Evolutionary conservation across 768 basidiomycete species (phyloP).

Genomic region (Termitomyces eurrhizus): DNA sequence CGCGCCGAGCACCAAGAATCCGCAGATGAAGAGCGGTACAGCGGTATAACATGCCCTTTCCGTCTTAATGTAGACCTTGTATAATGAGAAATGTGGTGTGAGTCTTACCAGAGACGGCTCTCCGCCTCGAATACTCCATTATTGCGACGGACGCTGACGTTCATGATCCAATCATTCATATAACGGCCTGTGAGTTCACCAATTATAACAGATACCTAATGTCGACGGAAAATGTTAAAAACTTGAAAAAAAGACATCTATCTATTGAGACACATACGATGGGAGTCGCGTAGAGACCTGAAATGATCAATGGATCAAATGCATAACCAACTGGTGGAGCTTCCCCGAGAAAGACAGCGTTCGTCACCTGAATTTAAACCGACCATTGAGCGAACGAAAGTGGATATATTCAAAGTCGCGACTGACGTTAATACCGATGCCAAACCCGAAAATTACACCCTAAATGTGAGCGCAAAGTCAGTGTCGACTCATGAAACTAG

Average conservation of each 20-base stretch:
- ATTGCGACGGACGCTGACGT: constrained; percentile 40
- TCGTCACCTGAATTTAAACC: constrained; percentile 48
- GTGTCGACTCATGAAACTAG: neutral
- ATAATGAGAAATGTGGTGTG: neutral
- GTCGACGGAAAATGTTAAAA: neutral
- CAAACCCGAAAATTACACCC: constrained; percentile 60
- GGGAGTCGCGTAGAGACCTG: constrained; percentile 52
- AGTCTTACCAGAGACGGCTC: constrained; percentile 51
- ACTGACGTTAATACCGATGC: constrained; percentile 57
- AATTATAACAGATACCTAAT: constrained; percentile 45
- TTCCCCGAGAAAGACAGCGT: constrained; percentile 58
- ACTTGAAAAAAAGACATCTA: neutral
- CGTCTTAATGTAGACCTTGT: neutral
- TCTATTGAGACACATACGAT: constrained; percentile 31
- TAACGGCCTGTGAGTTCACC: constrained; percentile 53
- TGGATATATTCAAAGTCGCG: neutral
- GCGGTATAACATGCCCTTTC: constrained; percentile 59
- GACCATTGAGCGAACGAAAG: neutral
- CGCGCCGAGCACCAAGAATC: constrained; percentile 56
- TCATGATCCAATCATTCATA: constrained; percentile 50
- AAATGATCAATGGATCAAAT: constrained; percentile 44
- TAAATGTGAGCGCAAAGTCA: constrained; percentile 9
- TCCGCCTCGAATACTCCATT: constrained; percentile 60
- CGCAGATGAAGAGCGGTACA: constrained; percentile 55
- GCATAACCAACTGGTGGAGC: constrained; percentile 55